phyloP scores from a whole-genome alignment of 176 grass and related monocot genomes.

The Poa annua region DNA sequence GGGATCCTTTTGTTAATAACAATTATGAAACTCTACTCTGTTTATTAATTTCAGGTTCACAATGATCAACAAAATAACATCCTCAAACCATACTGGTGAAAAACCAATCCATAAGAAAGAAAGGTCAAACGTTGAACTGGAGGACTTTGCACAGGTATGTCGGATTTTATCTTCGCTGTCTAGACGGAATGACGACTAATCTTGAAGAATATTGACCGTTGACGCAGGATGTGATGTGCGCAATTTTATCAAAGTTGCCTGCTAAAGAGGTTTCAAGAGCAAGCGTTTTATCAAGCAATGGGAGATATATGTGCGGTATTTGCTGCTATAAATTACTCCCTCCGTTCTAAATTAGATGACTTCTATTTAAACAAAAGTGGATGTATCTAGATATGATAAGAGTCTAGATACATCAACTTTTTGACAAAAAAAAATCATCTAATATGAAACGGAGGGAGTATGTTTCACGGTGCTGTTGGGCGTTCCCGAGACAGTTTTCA shows the following conservation, averaged over 20 bases:
- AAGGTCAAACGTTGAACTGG: background rate
- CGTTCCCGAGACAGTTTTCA: background rate
- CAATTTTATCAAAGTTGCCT: conserved; percentile 15
- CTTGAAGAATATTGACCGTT: background rate
- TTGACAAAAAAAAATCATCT: no score
- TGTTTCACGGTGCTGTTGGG: background rate
- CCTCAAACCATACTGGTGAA: background rate
- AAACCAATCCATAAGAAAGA: background rate
- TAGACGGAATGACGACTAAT: conserved; percentile 7
- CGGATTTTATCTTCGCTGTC: background rate
- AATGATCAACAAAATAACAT: background rate
- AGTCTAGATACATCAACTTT: no score
- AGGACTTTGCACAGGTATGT: conserved; percentile 19
- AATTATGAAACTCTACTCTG: no score
- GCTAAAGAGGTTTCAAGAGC: conserved; percentile 7
- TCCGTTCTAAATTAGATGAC: no score
- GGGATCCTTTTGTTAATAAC: background rate
- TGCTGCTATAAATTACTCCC: conserved; percentile 12
- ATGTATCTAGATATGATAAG: no score
- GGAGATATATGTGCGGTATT: conserved; percentile 4
- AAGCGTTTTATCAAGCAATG: conserved; percentile 7
- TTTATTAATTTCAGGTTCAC: no score
- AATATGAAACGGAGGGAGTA: no score
- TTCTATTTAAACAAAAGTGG: no score
- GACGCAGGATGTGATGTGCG: conserved; percentile 23